Conservation (phyloP, 2,329 filamentous ascomycete species). For the Diplodia mutila region DNA sequence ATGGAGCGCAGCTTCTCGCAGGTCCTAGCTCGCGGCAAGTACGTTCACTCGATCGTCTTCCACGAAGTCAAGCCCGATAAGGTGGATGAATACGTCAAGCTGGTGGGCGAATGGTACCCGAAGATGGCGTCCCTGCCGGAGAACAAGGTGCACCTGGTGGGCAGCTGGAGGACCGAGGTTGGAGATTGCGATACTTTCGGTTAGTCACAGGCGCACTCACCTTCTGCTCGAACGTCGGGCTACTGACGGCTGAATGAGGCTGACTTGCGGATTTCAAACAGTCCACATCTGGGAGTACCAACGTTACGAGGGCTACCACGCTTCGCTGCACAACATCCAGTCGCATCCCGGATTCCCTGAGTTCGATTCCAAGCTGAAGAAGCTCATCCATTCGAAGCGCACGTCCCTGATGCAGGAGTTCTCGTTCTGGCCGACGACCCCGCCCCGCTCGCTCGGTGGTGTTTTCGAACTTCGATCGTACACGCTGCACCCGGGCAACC, state of each 20-base stretch:
- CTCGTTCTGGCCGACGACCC: conserved; percentile 97
- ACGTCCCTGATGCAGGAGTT: conserved; percentile 99
- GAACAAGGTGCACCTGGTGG: conserved; percentile 94
- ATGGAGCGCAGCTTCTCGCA: conserved; percentile 96
- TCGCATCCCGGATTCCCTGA: conserved; percentile 79
- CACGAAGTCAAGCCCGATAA: conserved; percentile 95
- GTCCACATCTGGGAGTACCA: conserved; percentile 99
- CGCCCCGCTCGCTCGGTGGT: conserved; percentile 86
- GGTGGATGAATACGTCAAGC: conserved; percentile 89
- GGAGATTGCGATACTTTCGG: conserved; percentile 96
- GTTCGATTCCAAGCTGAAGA: conserved; percentile 83
- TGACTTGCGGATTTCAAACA: conserved; percentile 47
- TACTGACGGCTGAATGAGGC: conserved; percentile 13
- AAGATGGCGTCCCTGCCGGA: conserved; percentile 80
- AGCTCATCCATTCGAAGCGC: conserved; percentile 81
- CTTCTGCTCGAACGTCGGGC: neutral
- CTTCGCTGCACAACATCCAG: conserved; percentile 83
- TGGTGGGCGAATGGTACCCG: conserved; percentile 92
- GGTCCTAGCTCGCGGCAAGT: conserved; percentile 92
- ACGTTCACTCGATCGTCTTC: conserved; percentile 96
- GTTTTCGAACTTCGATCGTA: conserved; percentile 97
- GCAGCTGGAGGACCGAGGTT: conserved; percentile 97
- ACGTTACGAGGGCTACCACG: conserved; percentile 93
- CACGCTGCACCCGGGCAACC: conserved; percentile 90
- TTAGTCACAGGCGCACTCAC: conserved; percentile 50